Evolutionary conservation across 306 rosid genomes (phyloP).

Genomic region (Prunus fruticosa): DNA sequence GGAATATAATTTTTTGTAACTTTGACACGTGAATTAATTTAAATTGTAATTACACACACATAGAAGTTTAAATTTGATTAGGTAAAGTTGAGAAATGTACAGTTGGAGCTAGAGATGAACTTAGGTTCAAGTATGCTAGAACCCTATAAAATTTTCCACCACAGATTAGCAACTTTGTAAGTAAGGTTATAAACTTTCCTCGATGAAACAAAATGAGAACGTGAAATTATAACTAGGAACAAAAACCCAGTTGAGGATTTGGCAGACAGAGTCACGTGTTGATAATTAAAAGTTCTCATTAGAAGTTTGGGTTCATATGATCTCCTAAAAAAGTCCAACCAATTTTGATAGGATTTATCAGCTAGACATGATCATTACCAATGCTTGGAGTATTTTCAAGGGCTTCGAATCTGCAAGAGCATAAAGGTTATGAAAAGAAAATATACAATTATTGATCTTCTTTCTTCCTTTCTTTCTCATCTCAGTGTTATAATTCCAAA

Average conservation of each 20-base stretch:
- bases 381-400: conserved; percentile 21
- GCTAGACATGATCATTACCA: conserved; percentile 35
- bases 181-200: neutral
- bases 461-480: too few relatives aligned
- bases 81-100: conserved; percentile 13
- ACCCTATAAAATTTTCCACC: conserved; percentile 33
- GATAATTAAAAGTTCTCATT: conserved; percentile 8
- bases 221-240: conserved; percentile 27
- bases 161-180: neutral
- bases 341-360: conserved; percentile 25
- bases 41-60: conserved; percentile 19
- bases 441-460: neutral
- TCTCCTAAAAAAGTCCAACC: conserved; percentile 33
- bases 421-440: neutral
- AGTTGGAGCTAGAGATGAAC: conserved; percentile 1
- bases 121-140: conserved; percentile 29
- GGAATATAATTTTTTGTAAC: conserved; percentile 16
- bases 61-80: conserved; percentile 34
- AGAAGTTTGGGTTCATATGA: neutral
- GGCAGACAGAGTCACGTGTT: conserved; percentile 27
- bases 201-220: conserved; percentile 30
- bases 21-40: conserved; percentile 25
- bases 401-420: neutral
- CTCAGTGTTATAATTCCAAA: too few relatives aligned
- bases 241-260: conserved; percentile 23